phyloP scores from a whole-genome alignment of 176 grass and related monocot genomes.

The Avena insularis region DNA sequence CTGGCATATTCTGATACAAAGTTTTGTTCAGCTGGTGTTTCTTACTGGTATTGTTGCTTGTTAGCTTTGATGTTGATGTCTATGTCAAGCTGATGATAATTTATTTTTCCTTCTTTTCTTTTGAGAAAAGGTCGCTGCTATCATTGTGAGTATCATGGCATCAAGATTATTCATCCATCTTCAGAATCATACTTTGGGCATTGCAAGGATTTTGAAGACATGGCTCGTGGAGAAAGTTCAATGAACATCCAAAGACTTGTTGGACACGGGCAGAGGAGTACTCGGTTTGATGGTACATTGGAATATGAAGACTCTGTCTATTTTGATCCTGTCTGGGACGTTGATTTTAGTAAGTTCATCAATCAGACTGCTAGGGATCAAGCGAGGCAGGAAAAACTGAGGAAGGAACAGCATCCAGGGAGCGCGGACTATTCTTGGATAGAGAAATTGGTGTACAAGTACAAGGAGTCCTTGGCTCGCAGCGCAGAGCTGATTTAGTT shows the following conservation, averaged over 20 bases:
- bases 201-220: constrained; percentile 6
- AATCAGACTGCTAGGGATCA: neutral
- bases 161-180: constrained; percentile 21
- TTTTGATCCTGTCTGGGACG: constrained; percentile 17
- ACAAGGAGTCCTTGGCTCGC: neutral
- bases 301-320: constrained; percentile 34
- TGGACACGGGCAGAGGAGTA: neutral
- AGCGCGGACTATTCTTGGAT: neutral
- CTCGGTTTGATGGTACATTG: neutral
- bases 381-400: neutral
- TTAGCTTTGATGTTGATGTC: neutral
- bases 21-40: neutral
- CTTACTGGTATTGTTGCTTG: neutral
- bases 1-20: neutral
- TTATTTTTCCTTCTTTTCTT: neutral
- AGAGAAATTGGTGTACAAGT: neutral
- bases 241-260: neutral
- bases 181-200: neutral
- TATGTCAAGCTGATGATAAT: neutral
- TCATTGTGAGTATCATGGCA: constrained; percentile 35
- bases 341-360: neutral
- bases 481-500: neutral
- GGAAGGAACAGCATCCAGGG: neutral
- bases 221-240: neutral
- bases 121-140: constrained; percentile 7